These are phyloP conservation scores for Cenchrus purpureus DNA, from an alignment of 176 grass and related monocot species.

Conservation along the genomic window DNA sequence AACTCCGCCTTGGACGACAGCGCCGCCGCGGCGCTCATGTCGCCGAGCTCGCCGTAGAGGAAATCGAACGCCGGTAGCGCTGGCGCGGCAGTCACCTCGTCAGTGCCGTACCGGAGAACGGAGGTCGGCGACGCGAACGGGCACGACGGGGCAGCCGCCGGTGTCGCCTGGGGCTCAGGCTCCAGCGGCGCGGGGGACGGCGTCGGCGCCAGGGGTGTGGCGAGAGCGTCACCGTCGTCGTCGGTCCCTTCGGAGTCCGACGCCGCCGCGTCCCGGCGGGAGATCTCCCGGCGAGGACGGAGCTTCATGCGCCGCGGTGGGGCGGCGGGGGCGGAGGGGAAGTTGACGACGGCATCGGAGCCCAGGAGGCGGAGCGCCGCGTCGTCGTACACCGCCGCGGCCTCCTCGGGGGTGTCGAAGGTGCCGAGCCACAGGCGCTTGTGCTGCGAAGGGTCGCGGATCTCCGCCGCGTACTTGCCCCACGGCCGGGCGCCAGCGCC, in stretches of 20 bases:
- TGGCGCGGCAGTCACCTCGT: not conserved
- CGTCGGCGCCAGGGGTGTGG: not conserved
- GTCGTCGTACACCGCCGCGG: constrained; percentile 67
- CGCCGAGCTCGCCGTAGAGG: constrained; percentile 38
- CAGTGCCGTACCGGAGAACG: constrained; percentile 37
- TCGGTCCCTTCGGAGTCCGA: rapidly evolving
- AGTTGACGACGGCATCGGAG: constrained; percentile 51
- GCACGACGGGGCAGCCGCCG: constrained; percentile 23
- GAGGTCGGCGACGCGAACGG: constrained; percentile 54
- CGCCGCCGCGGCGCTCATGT: constrained; percentile 20
- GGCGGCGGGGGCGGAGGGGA: not conserved
- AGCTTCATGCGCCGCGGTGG: not conserved
- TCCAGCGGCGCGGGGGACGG: not conserved
- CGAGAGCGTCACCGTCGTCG: rapidly evolving
- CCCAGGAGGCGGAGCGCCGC: constrained; percentile 63
- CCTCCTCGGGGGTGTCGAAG: constrained; percentile 83
- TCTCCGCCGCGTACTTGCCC: constrained; percentile 73
- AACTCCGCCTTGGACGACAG: constrained; percentile 43
- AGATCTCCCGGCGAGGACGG: too few relatives aligned
- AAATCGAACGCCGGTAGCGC: constrained; percentile 44
- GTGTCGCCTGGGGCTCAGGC: not conserved
- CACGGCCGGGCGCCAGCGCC: constrained; percentile 41
- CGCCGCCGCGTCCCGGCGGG: not conserved
- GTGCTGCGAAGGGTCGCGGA: constrained; percentile 58
- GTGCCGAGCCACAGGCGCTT: constrained; percentile 93